Conservation (phyloP, 208 protist species). For the Trypanosoma boissoni region DNA sequence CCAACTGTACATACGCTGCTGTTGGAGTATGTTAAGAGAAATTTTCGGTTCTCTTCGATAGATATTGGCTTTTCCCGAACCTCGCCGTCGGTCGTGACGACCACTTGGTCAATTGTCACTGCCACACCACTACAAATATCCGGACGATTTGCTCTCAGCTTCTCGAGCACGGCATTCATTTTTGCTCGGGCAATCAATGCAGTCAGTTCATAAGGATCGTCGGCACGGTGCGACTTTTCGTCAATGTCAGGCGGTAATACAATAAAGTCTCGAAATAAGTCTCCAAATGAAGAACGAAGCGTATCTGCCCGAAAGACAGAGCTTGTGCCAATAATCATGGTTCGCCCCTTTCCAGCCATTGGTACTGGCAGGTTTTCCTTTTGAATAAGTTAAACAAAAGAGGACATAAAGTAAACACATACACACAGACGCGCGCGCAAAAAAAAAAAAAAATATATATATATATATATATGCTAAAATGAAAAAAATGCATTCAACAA, state of each 20-base stretch:
- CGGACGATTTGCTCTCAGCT: conserved; percentile 31
- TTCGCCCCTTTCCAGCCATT: no score
- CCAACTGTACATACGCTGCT: conserved; percentile 59
- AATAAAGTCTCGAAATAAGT: conserved; percentile 41
- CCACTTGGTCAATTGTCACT: conserved; percentile 85
- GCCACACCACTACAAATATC: conserved; percentile 27
- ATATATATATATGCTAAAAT: no score
- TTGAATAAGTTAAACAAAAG: no score
- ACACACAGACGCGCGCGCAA: no score
- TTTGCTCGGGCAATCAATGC: conserved; percentile 35
- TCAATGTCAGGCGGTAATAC: conserved; percentile 76
- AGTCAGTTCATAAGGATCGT: conserved; percentile 57
- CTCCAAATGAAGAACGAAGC: conserved; percentile 36
- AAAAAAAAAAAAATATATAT: no score
- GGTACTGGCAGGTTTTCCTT: no score
- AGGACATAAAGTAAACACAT: no score
- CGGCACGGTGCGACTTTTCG: conserved; percentile 59
- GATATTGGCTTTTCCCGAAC: conserved; percentile 81
- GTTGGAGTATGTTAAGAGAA: conserved; percentile 64
- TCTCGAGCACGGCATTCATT: conserved; percentile 33
- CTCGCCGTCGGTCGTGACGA: conserved; percentile 59
- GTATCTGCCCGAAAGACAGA: conserved; percentile 38
- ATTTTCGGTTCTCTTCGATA: conserved; percentile 37
- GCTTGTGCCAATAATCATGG: conserved; percentile 80
- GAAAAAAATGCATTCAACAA: no score